phyloP scores from a whole-genome alignment of 352 stramenopile species.

The Globisporangium rhizosaccharum region DNA sequence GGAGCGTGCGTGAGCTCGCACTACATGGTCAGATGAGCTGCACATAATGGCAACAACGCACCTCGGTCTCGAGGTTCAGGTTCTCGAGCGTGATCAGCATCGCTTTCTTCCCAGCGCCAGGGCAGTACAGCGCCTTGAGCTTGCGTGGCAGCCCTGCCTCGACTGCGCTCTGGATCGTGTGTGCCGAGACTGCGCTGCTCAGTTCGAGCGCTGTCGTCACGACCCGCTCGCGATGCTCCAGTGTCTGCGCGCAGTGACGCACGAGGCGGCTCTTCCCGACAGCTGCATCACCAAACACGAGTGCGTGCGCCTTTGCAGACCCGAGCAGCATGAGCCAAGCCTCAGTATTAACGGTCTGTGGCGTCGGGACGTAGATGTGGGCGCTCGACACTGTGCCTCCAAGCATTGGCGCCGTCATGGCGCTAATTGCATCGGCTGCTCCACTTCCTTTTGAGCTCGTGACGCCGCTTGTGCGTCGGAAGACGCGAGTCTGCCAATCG shows the following conservation, averaged over 20 bases:
- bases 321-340: constrained; percentile 36
- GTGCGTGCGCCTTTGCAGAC: constrained; percentile 31
- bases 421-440: neutral
- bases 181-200: constrained; percentile 12
- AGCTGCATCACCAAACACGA: constrained; percentile 42
- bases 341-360: constrained; percentile 23
- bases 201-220: constrained; percentile 32
- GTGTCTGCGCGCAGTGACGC: constrained; percentile 27
- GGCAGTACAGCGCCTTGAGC: constrained; percentile 53
- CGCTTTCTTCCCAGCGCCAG: constrained; percentile 34
- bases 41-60: constrained; percentile 8
- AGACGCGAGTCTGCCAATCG: constrained; percentile 17
- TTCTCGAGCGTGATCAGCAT: constrained; percentile 52
- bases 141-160: constrained; percentile 41
- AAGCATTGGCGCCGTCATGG: neutral
- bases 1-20: neutral
- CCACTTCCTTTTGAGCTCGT: neutral
- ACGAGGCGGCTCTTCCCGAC: constrained; percentile 49
- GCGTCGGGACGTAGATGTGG: constrained; percentile 45
- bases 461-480: constrained; percentile 21
- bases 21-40: neutral
- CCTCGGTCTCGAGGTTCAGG: constrained; percentile 49
- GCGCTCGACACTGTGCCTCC: constrained; percentile 10
- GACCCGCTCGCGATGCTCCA: constrained; percentile 28
- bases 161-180: constrained; percentile 33